Evolutionary conservation across 768 basidiomycete species (phyloP).

Genomic region (Leccinellum rugosiceps): DNA sequence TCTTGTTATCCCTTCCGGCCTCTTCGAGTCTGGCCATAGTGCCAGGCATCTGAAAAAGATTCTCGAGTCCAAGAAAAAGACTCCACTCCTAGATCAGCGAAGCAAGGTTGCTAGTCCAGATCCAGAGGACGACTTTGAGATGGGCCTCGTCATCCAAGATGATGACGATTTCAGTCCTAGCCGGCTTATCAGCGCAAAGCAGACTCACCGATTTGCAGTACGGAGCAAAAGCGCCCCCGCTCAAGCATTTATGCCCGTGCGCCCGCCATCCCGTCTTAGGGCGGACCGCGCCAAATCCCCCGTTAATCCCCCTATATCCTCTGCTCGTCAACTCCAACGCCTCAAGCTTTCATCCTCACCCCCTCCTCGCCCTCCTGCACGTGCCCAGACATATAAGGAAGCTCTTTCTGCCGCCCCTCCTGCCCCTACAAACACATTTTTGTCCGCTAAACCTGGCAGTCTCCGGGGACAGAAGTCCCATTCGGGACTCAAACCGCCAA

Average conservation of each 20-base stretch:
- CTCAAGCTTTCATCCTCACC: conserved; percentile 69
- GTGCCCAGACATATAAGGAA: conserved; percentile 59
- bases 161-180: conserved; percentile 82
- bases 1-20: conserved; percentile 67
- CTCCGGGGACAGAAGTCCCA: conserved; percentile 84
- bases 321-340: conserved; percentile 63
- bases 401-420: conserved; percentile 50
- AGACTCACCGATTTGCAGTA: conserved; percentile 41
- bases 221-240: conserved; percentile 63
- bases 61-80: conserved; percentile 52
- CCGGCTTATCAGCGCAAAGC: conserved; percentile 53
- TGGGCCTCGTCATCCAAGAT: conserved; percentile 79
- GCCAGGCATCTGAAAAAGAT: conserved; percentile 48
- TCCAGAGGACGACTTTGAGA: conserved; percentile 83
- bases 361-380: conserved; percentile 48
- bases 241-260: conserved; percentile 43
- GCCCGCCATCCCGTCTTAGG: conserved; percentile 64
- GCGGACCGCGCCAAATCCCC: conserved; percentile 72
- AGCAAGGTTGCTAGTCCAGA: conserved; percentile 56
- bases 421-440: conserved; percentile 51
- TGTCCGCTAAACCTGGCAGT: conserved; percentile 67
- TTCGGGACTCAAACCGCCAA: conserved; percentile 73
- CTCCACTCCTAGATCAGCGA: conserved; percentile 51
- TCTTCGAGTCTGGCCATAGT: conserved; percentile 72
- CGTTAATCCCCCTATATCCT: conserved; percentile 64